A percentile compares a stretch with the other conserved stretches of the same genome.
phyloP scores from a whole-genome alignment of 140 eudicot species.

The Bidens hawaiensis region DNA sequence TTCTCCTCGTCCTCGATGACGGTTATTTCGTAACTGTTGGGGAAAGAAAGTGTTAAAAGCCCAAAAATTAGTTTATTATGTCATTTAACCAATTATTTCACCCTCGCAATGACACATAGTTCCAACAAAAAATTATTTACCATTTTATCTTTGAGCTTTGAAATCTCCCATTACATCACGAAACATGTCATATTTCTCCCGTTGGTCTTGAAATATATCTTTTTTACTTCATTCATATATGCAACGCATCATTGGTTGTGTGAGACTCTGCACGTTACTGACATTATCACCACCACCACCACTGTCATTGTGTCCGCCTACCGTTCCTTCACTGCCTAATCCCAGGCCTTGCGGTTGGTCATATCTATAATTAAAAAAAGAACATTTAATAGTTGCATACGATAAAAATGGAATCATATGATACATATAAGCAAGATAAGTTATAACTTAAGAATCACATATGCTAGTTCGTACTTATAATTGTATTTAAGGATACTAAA shows the following conservation, averaged over 20 bases:
- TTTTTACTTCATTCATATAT: conserved; percentile 77
- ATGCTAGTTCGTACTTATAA: not conserved
- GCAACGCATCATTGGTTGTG: conserved; percentile 79
- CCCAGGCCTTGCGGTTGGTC: conserved; percentile 64
- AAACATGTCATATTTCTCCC: conserved; percentile 81
- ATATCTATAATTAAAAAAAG: conserved; percentile 38
- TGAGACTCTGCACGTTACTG: conserved; percentile 57
- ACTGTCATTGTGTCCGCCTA: conserved; percentile 20
- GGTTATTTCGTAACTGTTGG: conserved; percentile 78
- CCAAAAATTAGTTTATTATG: conserved; percentile 72
- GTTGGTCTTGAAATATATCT: conserved; percentile 75
- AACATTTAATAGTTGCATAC: not conserved
- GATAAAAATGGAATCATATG: not conserved
- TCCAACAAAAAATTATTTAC: conserved; percentile 29
- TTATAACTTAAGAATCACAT: conserved; percentile 4
- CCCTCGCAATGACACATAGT: conserved; percentile 73
- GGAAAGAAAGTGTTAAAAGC: conserved; percentile 82
- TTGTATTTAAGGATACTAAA: not conserved
- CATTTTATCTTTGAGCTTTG: conserved; percentile 89
- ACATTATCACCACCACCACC: conserved; percentile 33
- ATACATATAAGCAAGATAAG: conserved; percentile 5
- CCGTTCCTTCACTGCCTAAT: conserved; percentile 39
- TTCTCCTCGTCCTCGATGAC: conserved; percentile 65
- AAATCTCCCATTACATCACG: conserved; percentile 81
- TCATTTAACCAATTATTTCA: conserved; percentile 74